Evolutionary conservation across 176 grass and related monocot species (phyloP).

Genomic region (Alloteropsis semialata): DNA sequence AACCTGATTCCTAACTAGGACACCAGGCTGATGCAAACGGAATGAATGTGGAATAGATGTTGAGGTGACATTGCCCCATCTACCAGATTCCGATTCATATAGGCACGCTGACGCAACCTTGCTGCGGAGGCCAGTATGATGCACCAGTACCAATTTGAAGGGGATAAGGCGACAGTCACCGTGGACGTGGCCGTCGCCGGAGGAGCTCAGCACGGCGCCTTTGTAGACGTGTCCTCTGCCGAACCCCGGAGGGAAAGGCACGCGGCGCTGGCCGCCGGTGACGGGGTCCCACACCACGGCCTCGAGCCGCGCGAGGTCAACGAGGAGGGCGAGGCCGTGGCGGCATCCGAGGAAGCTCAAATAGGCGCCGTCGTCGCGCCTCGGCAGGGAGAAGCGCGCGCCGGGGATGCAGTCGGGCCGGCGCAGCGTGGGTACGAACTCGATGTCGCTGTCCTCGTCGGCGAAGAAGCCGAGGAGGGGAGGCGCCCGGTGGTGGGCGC

Average conservation of each 20-base stretch:
- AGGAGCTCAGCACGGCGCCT: background rate
- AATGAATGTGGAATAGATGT: background rate
- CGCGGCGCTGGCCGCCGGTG: background rate
- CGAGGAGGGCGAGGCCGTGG: background rate
- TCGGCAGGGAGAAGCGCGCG: background rate
- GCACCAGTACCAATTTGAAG: constrained; percentile 14
- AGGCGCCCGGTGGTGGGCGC: background rate
- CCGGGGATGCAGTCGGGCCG: background rate
- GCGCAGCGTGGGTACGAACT: background rate
- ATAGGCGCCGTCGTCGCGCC: background rate
- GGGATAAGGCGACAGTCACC: background rate
- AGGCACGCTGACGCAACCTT: background rate
- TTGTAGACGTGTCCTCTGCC: background rate
- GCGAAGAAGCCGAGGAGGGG: background rate
- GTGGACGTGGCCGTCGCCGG: background rate
- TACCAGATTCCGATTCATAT: background rate
- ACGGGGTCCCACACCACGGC: constrained; percentile 13
- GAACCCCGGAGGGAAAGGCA: background rate
- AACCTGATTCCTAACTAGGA: constrained; percentile 2
- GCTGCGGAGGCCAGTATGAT: background rate
- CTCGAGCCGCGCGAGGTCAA: background rate
- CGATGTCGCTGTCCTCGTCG: background rate
- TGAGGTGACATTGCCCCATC: constrained; percentile 7
- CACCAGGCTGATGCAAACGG: background rate
- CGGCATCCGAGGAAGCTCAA: background rate